phyloP scores from a whole-genome alignment of 2,329 filamentous ascomycete genomes.

The Nemania abortiva region DNA sequence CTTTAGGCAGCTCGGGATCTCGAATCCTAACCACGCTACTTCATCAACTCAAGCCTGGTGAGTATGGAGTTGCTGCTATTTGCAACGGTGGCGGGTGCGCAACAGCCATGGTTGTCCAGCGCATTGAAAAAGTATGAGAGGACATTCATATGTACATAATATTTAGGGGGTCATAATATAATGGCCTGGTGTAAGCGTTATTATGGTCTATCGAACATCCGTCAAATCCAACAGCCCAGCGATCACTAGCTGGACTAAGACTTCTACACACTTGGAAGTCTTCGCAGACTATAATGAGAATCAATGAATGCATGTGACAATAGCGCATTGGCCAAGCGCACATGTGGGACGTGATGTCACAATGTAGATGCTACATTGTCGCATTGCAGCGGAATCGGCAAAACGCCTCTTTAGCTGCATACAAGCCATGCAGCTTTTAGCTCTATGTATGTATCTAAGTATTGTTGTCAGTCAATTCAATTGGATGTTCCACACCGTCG shows the following conservation, averaged over 20 bases:
- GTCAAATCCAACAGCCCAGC: not conserved
- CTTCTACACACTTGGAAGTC: not conserved
- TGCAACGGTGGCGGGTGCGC: slow-evolving; percentile 97
- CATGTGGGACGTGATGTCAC: slow-evolving; percentile 23
- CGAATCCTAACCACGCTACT: slow-evolving; percentile 90
- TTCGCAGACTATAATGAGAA: not conserved
- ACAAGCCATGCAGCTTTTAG: not conserved
- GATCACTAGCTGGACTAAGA: not conserved
- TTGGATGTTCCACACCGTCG: not conserved
- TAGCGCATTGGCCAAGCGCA: not conserved
- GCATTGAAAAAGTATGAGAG: slow-evolving; percentile 64
- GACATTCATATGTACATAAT: slow-evolving; percentile 5
- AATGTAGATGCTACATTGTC: not conserved
- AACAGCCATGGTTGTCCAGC: slow-evolving; percentile 91
- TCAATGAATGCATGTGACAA: slow-evolving; percentile 8
- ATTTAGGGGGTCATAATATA: not conserved
- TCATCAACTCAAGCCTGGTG: slow-evolving; percentile 89
- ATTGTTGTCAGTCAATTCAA: not conserved
- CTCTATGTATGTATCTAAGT: not conserved
- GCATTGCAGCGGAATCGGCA: not conserved
- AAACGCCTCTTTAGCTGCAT: not conserved
- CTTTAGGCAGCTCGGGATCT: slow-evolving; percentile 91
- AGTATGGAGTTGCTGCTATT: slow-evolving; percentile 95
- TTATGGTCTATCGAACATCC: not conserved
- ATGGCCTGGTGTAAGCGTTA: not conserved